A percentile compares a stretch with the other conserved stretches of the same genome.
phyloP scores from a whole-genome alignment of 306 rosid genomes.

The Prunus campanulata region DNA sequence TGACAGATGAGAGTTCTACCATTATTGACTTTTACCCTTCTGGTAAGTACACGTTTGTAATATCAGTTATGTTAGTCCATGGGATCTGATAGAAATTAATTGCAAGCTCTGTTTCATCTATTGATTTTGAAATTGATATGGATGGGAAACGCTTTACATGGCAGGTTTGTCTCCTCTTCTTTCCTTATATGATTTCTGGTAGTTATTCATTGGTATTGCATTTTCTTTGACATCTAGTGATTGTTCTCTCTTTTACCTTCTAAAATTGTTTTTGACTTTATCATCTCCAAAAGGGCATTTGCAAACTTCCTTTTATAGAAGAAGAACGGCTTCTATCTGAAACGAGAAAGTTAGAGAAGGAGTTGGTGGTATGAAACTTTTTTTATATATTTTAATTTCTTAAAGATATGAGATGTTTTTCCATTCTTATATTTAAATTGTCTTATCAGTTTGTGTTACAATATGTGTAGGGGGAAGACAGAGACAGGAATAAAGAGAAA shows the following conservation, averaged over 20 bases:
- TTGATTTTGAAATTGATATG: slow-evolving; percentile 48
- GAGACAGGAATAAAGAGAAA: slow-evolving; percentile 27
- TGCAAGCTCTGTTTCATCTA: not conserved
- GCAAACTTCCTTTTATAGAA: slow-evolving; percentile 52
- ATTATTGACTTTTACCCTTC: too few relatives aligned
- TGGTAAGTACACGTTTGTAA: slow-evolving; percentile 26
- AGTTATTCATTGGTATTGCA: too few relatives aligned
- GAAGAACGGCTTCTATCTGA: slow-evolving; percentile 43
- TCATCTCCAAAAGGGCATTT: slow-evolving; percentile 32
- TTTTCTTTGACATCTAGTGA: not conserved
- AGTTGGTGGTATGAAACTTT: slow-evolving; percentile 33
- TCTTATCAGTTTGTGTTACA: not conserved
- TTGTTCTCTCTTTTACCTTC: too few relatives aligned
- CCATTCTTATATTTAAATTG: not conserved
- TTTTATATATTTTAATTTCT: not conserved
- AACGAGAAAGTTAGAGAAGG: slow-evolving; percentile 28
- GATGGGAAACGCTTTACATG: slow-evolving; percentile 52
- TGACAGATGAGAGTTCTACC: slow-evolving; percentile 36
- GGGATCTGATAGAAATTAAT: not conserved
- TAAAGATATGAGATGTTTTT: not conserved
- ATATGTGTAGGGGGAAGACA: slow-evolving; percentile 33
- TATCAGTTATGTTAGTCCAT: not conserved
- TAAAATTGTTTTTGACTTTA: not conserved
- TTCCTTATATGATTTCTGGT: not conserved
- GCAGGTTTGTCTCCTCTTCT: slow-evolving; percentile 38